Evolutionary conservation across 768 basidiomycete genomes (phyloP), one percentile per base, ranked within the genome.

Genomic region (Leucocoprinus leucothites): DNA sequence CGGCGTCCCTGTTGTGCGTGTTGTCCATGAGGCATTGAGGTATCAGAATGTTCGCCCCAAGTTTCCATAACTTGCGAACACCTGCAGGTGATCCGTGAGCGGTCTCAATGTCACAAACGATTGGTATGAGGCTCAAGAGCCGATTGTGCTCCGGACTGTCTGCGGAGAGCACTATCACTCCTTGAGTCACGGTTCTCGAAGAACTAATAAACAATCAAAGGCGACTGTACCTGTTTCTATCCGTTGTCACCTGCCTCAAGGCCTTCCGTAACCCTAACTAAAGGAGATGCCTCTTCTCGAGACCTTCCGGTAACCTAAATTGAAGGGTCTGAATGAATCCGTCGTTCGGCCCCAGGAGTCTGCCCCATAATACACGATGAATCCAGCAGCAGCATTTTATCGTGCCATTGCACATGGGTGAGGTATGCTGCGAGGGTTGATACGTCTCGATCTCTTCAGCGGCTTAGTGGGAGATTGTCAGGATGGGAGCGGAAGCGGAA

Each of bases 11-110:
- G 58, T 62, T 58, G 91, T 49, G 89, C 91, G 69, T 89, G 84
- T 80, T 65, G 51, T 87, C 94, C 60, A 91, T 92, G 73, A 90
- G 89, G 78, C 94, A 85, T 62, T 77, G 75, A 57, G 51, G 48
- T 46, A 58, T 58, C 50, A 80, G 74, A 61, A 59, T 50, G 76
- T 53, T 38, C n/a, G 52, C 35, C 21, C 26, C 19, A 31, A 56
- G 47, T 55, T 34, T 21, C 65, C 74, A 72, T 71, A 63, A 75
- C 70, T 69, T 66, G 63, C 67, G 65, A 67, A 64, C 64, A 67
- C 69, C 74, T 68, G 69, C 70, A 73, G 67, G 61, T 71, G 70
- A 67, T 73, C 69, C 71, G 70, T 58, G 65, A 54, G 57, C 54
- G 61, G 58, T 63, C 56, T n/a, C 7, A 45, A 50, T 38, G 55